Conservation (phyloP, 2,329 filamentous ascomycete genomes). For the Coniochaeta hoffmannii region DNA sequence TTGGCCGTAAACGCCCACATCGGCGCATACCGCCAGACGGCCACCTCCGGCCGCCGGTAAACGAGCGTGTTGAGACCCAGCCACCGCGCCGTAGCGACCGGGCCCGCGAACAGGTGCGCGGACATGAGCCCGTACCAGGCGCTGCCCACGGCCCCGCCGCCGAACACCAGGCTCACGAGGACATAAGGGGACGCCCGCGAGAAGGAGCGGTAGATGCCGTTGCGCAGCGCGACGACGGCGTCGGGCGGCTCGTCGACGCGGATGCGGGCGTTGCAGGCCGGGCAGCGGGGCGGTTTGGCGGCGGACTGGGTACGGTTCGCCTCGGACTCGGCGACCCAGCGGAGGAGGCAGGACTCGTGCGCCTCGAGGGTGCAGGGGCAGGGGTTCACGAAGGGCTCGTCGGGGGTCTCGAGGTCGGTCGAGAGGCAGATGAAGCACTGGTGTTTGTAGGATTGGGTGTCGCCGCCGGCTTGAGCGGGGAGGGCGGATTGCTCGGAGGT, state of each 20-base stretch:
- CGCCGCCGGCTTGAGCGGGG: neutral
- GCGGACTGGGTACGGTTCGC: slow-evolving; percentile 38
- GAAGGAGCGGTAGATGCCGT: slow-evolving; percentile 48
- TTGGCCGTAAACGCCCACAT: slow-evolving; percentile 13
- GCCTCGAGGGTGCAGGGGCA: slow-evolving; percentile 87
- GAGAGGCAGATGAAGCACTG: slow-evolving; percentile 57
- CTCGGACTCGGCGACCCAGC: slow-evolving; percentile 91
- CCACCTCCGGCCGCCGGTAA: neutral
- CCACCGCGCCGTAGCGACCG: slow-evolving; percentile 33
- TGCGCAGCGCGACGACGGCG: slow-evolving; percentile 59
- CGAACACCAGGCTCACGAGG: slow-evolving; percentile 52
- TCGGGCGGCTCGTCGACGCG: slow-evolving; percentile 68
- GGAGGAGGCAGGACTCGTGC: slow-evolving; percentile 81
- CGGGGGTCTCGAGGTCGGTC: slow-evolving; percentile 43
- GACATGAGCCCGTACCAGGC: slow-evolving; percentile 46
- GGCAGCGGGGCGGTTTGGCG: slow-evolving; percentile 68
- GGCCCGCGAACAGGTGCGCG: slow-evolving; percentile 45
- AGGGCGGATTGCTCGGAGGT: neutral
- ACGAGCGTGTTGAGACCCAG: slow-evolving; percentile 18
- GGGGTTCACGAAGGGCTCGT: slow-evolving; percentile 68
- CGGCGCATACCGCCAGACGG: slow-evolving; percentile 7
- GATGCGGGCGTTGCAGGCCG: slow-evolving; percentile 82
- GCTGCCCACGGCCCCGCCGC: slow-evolving; percentile 43
- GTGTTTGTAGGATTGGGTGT: neutral
- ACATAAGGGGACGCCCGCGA: slow-evolving; percentile 51